Percentiles rank a stretch among this genome's conserved stretches.
phyloP scores from a whole-genome alignment of 2,329 filamentous ascomycete genomes.

The Venturia pyrina region DNA sequence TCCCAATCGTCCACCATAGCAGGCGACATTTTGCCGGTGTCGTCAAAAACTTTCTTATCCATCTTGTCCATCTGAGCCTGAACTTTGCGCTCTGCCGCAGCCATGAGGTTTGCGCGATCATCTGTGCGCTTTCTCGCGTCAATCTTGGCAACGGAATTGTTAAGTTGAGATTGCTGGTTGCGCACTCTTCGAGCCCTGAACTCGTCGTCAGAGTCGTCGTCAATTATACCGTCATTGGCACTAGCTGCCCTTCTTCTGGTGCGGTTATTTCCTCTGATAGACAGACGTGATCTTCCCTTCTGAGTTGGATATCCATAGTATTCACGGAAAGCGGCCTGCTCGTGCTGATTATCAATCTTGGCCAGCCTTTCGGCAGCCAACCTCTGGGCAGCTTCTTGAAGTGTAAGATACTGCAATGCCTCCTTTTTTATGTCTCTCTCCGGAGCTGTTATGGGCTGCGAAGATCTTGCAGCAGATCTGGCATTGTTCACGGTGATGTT shows the following conservation, averaged over 20 bases:
- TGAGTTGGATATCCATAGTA: constrained; percentile 60
- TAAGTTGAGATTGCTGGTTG: constrained; percentile 70
- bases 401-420: constrained; percentile 44
- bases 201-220: constrained; percentile 45
- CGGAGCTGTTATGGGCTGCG: constrained; percentile 22
- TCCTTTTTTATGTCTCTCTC: constrained; percentile 42
- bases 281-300: constrained; percentile 40
- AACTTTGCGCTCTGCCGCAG: constrained; percentile 79
- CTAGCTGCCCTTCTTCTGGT: constrained; percentile 48
- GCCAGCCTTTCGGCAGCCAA: constrained; percentile 74
- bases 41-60: constrained; percentile 67
- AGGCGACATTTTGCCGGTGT: constrained; percentile 64
- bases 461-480: constrained; percentile 20
- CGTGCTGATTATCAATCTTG: constrained; percentile 61
- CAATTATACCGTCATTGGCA: constrained; percentile 47
- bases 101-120: constrained; percentile 66
- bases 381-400: constrained; percentile 81
- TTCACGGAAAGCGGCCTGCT: constrained; percentile 55
- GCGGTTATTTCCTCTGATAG: constrained; percentile 41
- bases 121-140: constrained; percentile 64
- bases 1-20: constrained; percentile 70
- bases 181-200: constrained; percentile 63
- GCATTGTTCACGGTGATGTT: constrained; percentile 27
- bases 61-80: constrained; percentile 65
- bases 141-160: constrained; percentile 54